Evolutionary conservation across 179 eudicot species (phyloP).

Genomic region (Gypsophila paniculata): DNA sequence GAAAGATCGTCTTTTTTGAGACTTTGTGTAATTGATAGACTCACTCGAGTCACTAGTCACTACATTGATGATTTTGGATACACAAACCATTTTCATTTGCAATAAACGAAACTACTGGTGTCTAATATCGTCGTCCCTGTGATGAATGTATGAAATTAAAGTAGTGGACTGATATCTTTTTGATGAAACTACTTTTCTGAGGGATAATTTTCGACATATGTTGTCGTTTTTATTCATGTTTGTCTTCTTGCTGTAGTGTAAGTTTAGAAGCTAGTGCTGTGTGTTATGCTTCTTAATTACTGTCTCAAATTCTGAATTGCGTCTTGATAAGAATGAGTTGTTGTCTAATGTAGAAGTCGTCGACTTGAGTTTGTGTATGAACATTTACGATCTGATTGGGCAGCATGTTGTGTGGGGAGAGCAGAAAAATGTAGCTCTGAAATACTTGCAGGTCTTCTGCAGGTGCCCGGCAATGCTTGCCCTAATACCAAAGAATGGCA

Average conservation of each 20-base stretch:
- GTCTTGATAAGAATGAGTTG: constrained; percentile 24
- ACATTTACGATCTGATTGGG: constrained; percentile 20
- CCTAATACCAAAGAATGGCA: constrained; percentile 32
- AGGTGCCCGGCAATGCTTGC: constrained; percentile 33
- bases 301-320: neutral
- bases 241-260: neutral
- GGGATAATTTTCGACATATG: neutral
- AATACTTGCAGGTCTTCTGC: constrained; percentile 42
- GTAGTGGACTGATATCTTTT: constrained; percentile 21
- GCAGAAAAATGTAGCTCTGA: constrained; percentile 30
- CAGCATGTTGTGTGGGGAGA: constrained; percentile 29
- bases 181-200: constrained; percentile 19
- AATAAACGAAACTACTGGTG: neutral
- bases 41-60: no score
- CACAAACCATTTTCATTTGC: no score
- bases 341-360: constrained; percentile 4
- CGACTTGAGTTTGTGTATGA: neutral
- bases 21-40: neutral
- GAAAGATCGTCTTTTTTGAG: neutral
- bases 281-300: no score
- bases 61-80: no score
- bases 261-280: no score
- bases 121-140: neutral
- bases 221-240: neutral
- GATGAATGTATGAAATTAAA: constrained; percentile 10